A percentile compares a stretch with the other conserved stretches of the same genome.
Conservation (phyloP, 192 early-diverging fungal species). For the Coemansia sp. region DNA sequence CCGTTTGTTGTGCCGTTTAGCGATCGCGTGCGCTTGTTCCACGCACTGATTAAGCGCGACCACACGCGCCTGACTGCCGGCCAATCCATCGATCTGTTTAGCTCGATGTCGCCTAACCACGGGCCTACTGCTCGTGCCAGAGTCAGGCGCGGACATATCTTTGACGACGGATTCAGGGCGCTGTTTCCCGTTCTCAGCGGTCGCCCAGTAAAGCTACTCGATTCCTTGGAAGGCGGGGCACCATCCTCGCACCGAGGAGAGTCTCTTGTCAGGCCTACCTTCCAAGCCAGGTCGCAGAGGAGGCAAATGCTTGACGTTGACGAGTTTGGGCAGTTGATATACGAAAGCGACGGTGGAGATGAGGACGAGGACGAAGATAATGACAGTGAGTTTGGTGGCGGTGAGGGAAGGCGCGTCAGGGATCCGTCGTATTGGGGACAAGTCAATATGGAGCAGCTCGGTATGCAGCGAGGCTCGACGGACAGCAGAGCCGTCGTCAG, state of each 20-base stretch:
- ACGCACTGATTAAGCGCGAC: constrained; percentile 76
- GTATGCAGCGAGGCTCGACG: constrained; percentile 10
- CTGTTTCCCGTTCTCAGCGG: constrained; percentile 64
- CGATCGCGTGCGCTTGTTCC: constrained; percentile 83
- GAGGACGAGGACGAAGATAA: neutral
- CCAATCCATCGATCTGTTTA: constrained; percentile 9
- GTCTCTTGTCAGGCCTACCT: neutral
- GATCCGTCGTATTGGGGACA: neutral
- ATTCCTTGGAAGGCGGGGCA: neutral
- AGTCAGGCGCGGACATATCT: constrained; percentile 76
- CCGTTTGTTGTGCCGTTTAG: constrained; percentile 96
- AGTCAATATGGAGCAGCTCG: constrained; percentile 16
- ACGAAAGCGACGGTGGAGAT: neutral
- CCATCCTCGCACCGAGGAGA: neutral
- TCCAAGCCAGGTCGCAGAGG: neutral
- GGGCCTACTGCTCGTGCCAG: constrained; percentile 49
- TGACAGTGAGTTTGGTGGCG: neutral
- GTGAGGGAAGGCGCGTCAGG: neutral
- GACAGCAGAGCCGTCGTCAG: neutral
- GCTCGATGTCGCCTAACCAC: neutral
- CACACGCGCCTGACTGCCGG: constrained; percentile 27
- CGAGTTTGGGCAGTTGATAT: neutral
- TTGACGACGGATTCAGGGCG: constrained; percentile 87
- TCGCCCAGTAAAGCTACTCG: neutral
- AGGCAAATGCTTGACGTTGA: neutral